These are phyloP conservation scores for Monosporozyma servazzii DNA, from an alignment of 805 yeast genomes.

Conservation along the genomic window DNA sequence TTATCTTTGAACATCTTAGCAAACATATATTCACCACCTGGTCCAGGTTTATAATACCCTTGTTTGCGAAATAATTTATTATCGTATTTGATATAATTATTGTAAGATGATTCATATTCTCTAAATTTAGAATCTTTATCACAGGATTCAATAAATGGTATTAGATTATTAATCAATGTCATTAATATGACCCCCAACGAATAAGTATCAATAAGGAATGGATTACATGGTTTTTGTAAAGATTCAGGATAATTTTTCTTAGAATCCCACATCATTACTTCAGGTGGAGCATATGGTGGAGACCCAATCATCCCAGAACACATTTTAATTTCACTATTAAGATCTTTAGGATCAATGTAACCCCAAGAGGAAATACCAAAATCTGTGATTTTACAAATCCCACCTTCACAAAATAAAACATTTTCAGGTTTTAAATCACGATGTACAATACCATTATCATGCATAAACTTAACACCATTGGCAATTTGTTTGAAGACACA, in stretches of 20 bases:
- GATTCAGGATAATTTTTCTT: slow-evolving; percentile 28
- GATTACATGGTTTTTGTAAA: slow-evolving; percentile 40
- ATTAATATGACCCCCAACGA: slow-evolving; percentile 61
- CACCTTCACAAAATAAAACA: slow-evolving; percentile 47
- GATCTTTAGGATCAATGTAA: slow-evolving; percentile 44
- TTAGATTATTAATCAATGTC: slow-evolving; percentile 46
- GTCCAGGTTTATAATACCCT: slow-evolving; percentile 44
- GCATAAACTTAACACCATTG: slow-evolving; percentile 53
- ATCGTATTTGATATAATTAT: slow-evolving; percentile 27
- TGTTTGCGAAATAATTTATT: slow-evolving; percentile 41
- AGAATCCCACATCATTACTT: slow-evolving; percentile 43
- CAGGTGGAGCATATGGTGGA: slow-evolving; percentile 77
- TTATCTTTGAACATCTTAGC: slow-evolving; percentile 51
- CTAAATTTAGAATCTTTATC: slow-evolving; percentile 41
- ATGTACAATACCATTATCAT: slow-evolving; percentile 59
- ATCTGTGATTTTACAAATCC: slow-evolving; percentile 61
- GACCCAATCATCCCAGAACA: slow-evolving; percentile 56
- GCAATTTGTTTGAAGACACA: slow-evolving; percentile 64
- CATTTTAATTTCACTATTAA: slow-evolving; percentile 31
- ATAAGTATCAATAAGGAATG: slow-evolving; percentile 65
- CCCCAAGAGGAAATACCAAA: slow-evolving; percentile 69
- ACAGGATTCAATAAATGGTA: slow-evolving; percentile 51
- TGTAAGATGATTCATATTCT: slow-evolving; percentile 45
- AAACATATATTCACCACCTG: slow-evolving; percentile 64
- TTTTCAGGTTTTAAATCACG: slow-evolving; percentile 72